phyloP scores from a whole-genome alignment of 768 basidiomycete genomes.

The Boletus sensibilis region DNA sequence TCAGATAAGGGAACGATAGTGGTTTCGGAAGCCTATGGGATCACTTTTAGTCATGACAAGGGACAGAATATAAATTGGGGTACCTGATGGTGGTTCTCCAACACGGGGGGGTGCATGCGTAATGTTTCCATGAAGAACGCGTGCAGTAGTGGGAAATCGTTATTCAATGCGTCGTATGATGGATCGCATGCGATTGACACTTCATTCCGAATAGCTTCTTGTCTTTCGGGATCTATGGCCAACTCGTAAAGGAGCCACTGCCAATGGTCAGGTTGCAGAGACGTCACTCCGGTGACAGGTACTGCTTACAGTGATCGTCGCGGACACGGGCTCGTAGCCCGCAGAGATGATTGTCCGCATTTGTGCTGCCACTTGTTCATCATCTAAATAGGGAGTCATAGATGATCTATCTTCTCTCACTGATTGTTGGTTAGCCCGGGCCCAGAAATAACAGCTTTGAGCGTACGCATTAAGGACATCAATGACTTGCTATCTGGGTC shows the following conservation, averaged over 20 bases:
- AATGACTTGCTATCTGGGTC: slow-evolving; percentile 47
- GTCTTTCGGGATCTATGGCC: slow-evolving; percentile 47
- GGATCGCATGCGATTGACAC: slow-evolving; percentile 45
- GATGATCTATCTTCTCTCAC: slow-evolving; percentile 46
- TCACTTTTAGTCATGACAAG: slow-evolving; percentile 3
- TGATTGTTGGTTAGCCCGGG: slow-evolving; percentile 14
- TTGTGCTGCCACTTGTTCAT: slow-evolving; percentile 54
- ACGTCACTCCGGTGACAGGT: neutral
- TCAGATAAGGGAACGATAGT: slow-evolving; percentile 54
- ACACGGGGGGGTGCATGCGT: slow-evolving; percentile 58
- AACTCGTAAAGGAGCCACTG: slow-evolving; percentile 71
- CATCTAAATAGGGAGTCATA: slow-evolving; percentile 39
- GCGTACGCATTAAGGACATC: slow-evolving; percentile 54
- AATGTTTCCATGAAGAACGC: slow-evolving; percentile 62
- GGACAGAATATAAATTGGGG: neutral
- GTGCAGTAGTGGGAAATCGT: slow-evolving; percentile 53
- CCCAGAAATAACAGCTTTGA: neutral
- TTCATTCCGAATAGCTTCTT: slow-evolving; percentile 57
- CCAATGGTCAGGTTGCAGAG: slow-evolving; percentile 4
- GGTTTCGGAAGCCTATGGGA: slow-evolving; percentile 47
- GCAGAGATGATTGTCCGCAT: slow-evolving; percentile 66
- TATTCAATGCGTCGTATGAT: slow-evolving; percentile 51
- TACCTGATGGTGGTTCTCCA: slow-evolving; percentile 67
- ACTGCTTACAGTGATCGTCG: slow-evolving; percentile 33
- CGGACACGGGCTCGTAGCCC: slow-evolving; percentile 43